Percentiles rank a stretch among this genome's conserved stretches.
Conservation (phyloP, 1,284 basidiomycete species). For the Gymnopus androsaceus region DNA sequence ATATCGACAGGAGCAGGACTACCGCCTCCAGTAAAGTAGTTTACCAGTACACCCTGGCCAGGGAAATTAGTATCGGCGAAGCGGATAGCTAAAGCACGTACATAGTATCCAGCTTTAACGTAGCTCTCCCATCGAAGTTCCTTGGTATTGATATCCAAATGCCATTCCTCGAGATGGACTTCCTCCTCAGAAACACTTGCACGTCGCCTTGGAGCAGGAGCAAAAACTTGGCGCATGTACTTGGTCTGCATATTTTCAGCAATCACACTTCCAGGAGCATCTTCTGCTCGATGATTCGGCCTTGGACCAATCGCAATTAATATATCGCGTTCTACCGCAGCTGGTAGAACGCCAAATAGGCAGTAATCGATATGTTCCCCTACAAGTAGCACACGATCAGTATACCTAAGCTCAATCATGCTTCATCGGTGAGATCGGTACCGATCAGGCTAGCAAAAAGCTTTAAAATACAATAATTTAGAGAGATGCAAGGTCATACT, state of each 20-base stretch:
- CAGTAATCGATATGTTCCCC: slow-evolving; percentile 91
- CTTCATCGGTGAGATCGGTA: slow-evolving; percentile 16
- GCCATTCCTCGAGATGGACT: slow-evolving; percentile 58
- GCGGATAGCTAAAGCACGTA: slow-evolving; percentile 29
- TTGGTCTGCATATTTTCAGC: slow-evolving; percentile 69
- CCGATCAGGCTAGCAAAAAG: slow-evolving; percentile 36
- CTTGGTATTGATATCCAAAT: slow-evolving; percentile 70
- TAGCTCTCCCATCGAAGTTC: slow-evolving; percentile 85
- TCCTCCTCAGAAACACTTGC: slow-evolving; percentile 34
- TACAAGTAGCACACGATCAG: slow-evolving; percentile 36
- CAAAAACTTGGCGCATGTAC: slow-evolving; percentile 59
- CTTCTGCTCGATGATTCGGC: slow-evolving; percentile 23
- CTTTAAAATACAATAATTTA: neutral
- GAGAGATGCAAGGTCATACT: slow-evolving; percentile 49
- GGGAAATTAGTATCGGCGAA: slow-evolving; percentile 8
- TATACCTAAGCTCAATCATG: neutral
- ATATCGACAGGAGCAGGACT: slow-evolving; percentile 64
- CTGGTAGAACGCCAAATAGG: slow-evolving; percentile 78
- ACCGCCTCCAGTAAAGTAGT: slow-evolving; percentile 48
- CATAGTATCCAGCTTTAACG: slow-evolving; percentile 81
- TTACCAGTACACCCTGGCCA: slow-evolving; percentile 69
- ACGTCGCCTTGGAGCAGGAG: slow-evolving; percentile 41
- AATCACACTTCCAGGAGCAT: slow-evolving; percentile 50
- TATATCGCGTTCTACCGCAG: slow-evolving; percentile 85
- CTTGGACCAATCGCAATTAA: slow-evolving; percentile 77